A percentile compares a stretch with the other conserved stretches of the same genome.
These are phyloP conservation scores for Barbatosphaeria neglecta DNA, from an alignment of 495 filamentous ascomycete species.

Conservation along the genomic window DNA sequence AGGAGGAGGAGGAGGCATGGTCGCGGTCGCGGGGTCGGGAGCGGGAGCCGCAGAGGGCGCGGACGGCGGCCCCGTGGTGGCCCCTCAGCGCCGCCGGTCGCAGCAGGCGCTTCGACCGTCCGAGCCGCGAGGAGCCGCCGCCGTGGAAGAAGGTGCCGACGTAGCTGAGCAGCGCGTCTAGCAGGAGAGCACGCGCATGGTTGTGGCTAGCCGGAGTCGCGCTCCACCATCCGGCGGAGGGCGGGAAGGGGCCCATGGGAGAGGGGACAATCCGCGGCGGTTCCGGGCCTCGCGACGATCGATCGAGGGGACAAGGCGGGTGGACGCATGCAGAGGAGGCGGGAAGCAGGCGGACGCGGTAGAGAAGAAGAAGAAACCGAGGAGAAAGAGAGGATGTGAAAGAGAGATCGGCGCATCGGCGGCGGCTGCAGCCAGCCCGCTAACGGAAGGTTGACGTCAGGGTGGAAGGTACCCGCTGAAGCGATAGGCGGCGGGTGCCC, in stretches of 20 bases:
- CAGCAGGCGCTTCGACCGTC: not conserved
- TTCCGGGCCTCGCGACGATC: not conserved
- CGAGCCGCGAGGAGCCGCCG: constrained; percentile 3
- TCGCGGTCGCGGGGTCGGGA: not conserved
- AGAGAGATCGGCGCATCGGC: not conserved
- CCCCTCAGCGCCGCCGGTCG: not conserved
- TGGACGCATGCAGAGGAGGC: too few species aligned
- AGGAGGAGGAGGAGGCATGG: too few species aligned
- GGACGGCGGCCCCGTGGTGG: not conserved
- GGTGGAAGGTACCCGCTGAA: too few species aligned
- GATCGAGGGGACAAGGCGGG: too few species aligned
- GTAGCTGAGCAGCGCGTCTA: constrained; percentile 33
- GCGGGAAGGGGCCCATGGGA: not conserved
- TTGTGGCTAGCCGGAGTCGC: constrained; percentile 3
- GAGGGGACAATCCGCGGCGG: not conserved
- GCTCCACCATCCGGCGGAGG: not conserved
- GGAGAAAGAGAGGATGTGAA: not conserved
- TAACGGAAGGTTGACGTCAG: not conserved
- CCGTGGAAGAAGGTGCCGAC: constrained; percentile 36
- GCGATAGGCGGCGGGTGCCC: too few species aligned
- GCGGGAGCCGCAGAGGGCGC: not conserved
- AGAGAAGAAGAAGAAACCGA: not conserved
- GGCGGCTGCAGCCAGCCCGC: too few species aligned
- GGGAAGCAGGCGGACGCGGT: too few species aligned
- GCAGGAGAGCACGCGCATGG: not conserved